Percentiles rank a stretch among this genome's conserved stretches.
These are phyloP conservation scores for Penicillium paradoxum DNA, from an alignment of 495 filamentous ascomycete species.

Conservation along the genomic window DNA sequence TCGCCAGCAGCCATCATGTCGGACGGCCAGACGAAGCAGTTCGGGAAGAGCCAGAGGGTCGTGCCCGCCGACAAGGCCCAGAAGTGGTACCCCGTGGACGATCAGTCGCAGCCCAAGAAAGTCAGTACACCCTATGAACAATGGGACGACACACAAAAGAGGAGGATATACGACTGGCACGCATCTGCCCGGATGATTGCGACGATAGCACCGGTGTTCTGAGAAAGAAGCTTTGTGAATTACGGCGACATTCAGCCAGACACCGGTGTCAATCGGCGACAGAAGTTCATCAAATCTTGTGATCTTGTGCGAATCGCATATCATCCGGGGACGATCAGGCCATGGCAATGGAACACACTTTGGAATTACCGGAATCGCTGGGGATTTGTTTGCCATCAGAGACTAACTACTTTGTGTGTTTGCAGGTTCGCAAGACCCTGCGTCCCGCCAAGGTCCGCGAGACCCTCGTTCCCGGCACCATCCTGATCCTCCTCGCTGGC, in stretches of 20 bases:
- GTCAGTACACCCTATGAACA: constrained; percentile 51
- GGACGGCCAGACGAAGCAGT: constrained; percentile 80
- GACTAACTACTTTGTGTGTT: constrained; percentile 32
- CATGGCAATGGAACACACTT: constrained; percentile 2
- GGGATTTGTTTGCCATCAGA: constrained; percentile 12
- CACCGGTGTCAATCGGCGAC: constrained; percentile 4
- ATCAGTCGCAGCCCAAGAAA: constrained; percentile 86
- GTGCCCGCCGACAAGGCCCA: constrained; percentile 85
- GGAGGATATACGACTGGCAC: constrained; percentile 15
- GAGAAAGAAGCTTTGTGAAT: constrained; percentile 11
- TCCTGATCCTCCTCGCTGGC: constrained; percentile 97
- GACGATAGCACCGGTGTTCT: constrained; percentile 27
- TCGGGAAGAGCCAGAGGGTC: constrained; percentile 92
- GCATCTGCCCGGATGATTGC: constrained; percentile 28
- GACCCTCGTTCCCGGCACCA: constrained; percentile 84
- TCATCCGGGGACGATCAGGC: constrained; percentile 7
- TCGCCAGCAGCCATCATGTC: constrained; percentile 57
- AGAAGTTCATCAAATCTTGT: constrained; percentile 3
- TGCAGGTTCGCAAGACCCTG: constrained; percentile 89
- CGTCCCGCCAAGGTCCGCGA: constrained; percentile 78
- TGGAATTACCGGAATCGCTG: neutral
- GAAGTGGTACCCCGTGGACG: constrained; percentile 99
- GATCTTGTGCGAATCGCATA: constrained; percentile 6
- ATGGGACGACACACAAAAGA: constrained; percentile 11
- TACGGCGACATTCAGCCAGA: constrained; percentile 2